Evolutionary conservation across 148 eudicot genomes (phyloP).

Genomic region (Cornus florida): DNA sequence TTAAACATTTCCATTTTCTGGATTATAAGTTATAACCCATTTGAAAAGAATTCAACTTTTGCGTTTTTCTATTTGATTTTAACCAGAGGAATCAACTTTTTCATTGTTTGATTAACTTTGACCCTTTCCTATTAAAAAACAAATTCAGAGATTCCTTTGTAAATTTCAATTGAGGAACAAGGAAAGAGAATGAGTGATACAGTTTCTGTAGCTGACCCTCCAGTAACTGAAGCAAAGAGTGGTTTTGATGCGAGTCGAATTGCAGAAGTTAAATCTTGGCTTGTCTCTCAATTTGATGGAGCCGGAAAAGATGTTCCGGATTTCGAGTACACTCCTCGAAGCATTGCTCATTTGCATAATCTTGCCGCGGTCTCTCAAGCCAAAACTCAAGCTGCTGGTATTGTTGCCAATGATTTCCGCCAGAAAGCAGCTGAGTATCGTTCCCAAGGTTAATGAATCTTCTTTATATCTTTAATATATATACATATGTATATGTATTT

Average conservation of each 20-base stretch:
- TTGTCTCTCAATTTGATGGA: constrained; percentile 73
- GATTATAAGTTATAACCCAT: not conserved
- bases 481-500: not conserved
- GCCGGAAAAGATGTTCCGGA: constrained; percentile 91
- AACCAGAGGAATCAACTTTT: not conserved
- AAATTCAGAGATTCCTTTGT: constrained; percentile 5
- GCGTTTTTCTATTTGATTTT: too few species aligned
- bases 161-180: not conserved
- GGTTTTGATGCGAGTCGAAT: constrained; percentile 78
- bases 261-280: constrained; percentile 92
- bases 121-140: not conserved
- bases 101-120: not conserved
- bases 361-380: constrained; percentile 86
- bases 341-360: constrained; percentile 80
- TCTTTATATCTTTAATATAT: not conserved
- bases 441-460: constrained; percentile 61
- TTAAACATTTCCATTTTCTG: too few species aligned
- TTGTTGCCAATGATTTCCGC: constrained; percentile 89
- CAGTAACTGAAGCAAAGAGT: constrained; percentile 37
- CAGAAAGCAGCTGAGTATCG: constrained; percentile 89
- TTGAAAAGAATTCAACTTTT: not conserved
- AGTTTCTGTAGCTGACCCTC: constrained; percentile 46
- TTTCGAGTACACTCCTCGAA: constrained; percentile 85
- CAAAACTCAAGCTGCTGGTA: constrained; percentile 86
- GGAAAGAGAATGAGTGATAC: constrained; percentile 58